These are phyloP conservation scores for Allium sativum DNA, from an alignment of 106 monocot species.

Conservation along the genomic window DNA sequence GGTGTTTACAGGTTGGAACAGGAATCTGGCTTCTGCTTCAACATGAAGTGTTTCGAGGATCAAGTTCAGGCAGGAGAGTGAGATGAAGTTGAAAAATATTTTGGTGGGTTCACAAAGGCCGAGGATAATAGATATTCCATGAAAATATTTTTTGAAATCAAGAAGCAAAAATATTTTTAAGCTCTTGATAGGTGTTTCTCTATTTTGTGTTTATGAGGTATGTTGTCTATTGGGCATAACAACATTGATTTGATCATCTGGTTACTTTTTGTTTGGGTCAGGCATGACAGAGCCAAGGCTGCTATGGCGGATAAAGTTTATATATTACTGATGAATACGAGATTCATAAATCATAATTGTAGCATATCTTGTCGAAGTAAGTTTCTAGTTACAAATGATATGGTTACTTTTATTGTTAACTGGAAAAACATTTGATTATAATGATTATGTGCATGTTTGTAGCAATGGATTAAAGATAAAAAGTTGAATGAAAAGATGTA, in stretches of 20 bases:
- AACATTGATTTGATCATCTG: background rate
- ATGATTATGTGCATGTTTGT: no score
- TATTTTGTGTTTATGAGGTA: background rate
- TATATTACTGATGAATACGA: no score
- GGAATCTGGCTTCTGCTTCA: conserved; percentile 89
- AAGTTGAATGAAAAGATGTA: no score
- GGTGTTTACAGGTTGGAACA: conserved; percentile 29
- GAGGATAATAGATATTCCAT: conserved; percentile 90
- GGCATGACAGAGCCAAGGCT: conserved; percentile 84
- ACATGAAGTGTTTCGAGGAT: conserved; percentile 97
- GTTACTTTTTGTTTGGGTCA: conserved; percentile 9
- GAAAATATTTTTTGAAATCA: conserved; percentile 97
- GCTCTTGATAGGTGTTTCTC: conserved; percentile 67
- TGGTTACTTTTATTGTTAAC: no score
- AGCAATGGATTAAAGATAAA: no score
- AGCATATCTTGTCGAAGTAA: no score
- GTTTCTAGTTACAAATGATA: no score
- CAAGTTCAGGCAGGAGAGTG: conserved; percentile 89
- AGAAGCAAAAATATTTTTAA: conserved; percentile 96
- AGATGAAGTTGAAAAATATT: conserved; percentile 89
- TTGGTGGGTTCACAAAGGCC: conserved; percentile 69
- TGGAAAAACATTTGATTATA: no score
- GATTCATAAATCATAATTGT: no score
- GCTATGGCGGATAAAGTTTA: no score
- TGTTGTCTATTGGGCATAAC: background rate